Evolutionary conservation across 768 basidiomycete species (phyloP).

Genomic region (Russula dissimulans): DNA sequence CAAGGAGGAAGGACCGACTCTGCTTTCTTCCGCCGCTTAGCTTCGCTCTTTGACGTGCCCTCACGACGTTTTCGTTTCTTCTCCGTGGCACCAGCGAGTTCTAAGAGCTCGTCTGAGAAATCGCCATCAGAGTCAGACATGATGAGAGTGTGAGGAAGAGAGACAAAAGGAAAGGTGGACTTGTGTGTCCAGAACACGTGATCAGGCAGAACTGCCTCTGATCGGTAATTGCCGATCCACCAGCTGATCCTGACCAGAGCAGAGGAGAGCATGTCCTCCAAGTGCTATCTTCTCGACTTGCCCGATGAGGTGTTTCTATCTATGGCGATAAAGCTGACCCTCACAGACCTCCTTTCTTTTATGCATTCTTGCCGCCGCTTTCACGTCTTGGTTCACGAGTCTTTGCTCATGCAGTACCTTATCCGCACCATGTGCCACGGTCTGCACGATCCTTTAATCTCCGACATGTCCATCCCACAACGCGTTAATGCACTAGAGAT

Average conservation of each 20-base stretch:
- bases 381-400: not conserved
- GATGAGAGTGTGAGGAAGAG: not conserved
- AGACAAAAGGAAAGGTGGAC: not conserved
- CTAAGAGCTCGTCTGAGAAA: slow-evolving; percentile 66
- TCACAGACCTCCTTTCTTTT: not conserved
- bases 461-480: slow-evolving; percentile 2
- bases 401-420: slow-evolving; percentile 12
- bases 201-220: not conserved
- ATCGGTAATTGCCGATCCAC: not conserved
- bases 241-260: too few relatives aligned
- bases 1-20: slow-evolving; percentile 41
- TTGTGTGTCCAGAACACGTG: not conserved
- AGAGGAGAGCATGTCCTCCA: too few relatives aligned
- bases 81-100: slow-evolving; percentile 60
- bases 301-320: slow-evolving; percentile 9
- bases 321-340: not conserved
- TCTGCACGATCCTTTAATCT: not conserved
- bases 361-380: not conserved
- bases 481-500: not conserved
- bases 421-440: slow-evolving; percentile 9
- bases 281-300: not conserved
- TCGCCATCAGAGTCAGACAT: slow-evolving; percentile 47
- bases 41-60: slow-evolving; percentile 33
- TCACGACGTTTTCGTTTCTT: slow-evolving; percentile 60
- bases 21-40: slow-evolving; percentile 65